Evolutionary conservation across 116 monocot species (phyloP), one percentile per base, ranked within the genome.

Genomic region (Iris pallida): DNA sequence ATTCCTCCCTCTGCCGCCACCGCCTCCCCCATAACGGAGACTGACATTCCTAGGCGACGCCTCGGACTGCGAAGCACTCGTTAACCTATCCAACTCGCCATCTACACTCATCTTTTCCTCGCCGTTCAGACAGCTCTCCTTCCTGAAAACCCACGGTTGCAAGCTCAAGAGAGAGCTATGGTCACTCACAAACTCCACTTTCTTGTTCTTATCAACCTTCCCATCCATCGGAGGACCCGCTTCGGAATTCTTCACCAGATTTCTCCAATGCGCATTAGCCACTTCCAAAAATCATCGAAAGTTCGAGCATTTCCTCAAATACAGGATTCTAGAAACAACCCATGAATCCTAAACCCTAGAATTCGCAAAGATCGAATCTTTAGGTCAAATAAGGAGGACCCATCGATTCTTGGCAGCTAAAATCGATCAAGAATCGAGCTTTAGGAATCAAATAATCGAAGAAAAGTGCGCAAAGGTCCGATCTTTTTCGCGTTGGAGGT

Each of bases 81-180:
- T 12, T 10, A 41, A 42, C 59, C 30, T 41, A 12, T 59, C 13
- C 10, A 42, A 11, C 6, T 61, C 44, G 16, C 61, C 61, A 61
- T 61, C 45, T 61, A 66, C 41, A 10, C n/a, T 53, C 47, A 11
- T 19, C 19, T 52, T 53, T 4, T 51, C n/a, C 48, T 52, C 66
- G 5, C 14, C 66, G 30, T 66, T 42, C 53, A 30, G 66, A 66
- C 13, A 51, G 44, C 8, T 66, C 3, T 68, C 73, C 55, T 68
- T 86, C 61, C 64, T 80, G 55, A 93, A 89, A 66, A 93, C 80
- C 93, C 89, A 93, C 42, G 93, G 89, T 54, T 93, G 89, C 80
- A 89, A 76, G 61, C 89, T 93, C 75, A 89, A 76, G 58, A 89
- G 41, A 20, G 89, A 78, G 20, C 77, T 62, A 16, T 65, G 75